Evolutionary conservation across 345 rosid species (phyloP).

Genomic region (Microthlaspi erraticum): DNA sequence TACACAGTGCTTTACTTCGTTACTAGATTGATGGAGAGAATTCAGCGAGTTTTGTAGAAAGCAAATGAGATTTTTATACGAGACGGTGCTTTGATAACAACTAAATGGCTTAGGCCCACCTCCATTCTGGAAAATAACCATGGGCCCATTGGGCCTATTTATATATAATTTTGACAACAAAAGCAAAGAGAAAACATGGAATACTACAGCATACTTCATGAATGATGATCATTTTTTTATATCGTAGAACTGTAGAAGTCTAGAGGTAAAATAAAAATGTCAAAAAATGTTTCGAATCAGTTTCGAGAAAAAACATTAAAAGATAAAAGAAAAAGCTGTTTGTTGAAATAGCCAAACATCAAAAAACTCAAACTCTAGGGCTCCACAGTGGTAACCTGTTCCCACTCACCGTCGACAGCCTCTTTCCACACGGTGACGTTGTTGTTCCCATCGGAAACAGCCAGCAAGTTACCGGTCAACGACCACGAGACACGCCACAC

Average conservation of each 20-base stretch:
- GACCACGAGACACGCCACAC: slow-evolving; percentile 77
- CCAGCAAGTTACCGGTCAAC: slow-evolving; percentile 64
- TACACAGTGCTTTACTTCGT: not conserved
- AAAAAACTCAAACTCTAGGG: slow-evolving; percentile 42
- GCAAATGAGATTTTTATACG: slow-evolving; percentile 4
- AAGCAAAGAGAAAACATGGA: no score
- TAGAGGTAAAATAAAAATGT: not conserved
- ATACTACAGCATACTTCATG: no score
- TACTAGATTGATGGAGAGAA: slow-evolving; percentile 17
- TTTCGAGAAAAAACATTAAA: slow-evolving; percentile 14
- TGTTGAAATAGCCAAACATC: not conserved
- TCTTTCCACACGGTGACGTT: slow-evolving; percentile 70
- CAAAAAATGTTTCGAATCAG: slow-evolving; percentile 11
- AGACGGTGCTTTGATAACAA: slow-evolving; percentile 3
- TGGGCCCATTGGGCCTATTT: not conserved
- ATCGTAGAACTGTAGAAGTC: no score
- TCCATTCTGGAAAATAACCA: not conserved
- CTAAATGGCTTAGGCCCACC: not conserved
- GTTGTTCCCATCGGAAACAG: slow-evolving; percentile 66
- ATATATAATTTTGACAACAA: not conserved
- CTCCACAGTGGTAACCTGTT: slow-evolving; percentile 56
- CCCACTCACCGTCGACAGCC: slow-evolving; percentile 69
- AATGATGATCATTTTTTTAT: no score
- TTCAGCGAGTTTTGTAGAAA: not conserved
- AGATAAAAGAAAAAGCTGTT: not conserved